Percentiles rank a stretch among this genome's conserved stretches.
These are phyloP conservation scores for Capronia coronata DNA, from an alignment of 2,329 filamentous ascomycete genomes.

Conservation along the genomic window DNA sequence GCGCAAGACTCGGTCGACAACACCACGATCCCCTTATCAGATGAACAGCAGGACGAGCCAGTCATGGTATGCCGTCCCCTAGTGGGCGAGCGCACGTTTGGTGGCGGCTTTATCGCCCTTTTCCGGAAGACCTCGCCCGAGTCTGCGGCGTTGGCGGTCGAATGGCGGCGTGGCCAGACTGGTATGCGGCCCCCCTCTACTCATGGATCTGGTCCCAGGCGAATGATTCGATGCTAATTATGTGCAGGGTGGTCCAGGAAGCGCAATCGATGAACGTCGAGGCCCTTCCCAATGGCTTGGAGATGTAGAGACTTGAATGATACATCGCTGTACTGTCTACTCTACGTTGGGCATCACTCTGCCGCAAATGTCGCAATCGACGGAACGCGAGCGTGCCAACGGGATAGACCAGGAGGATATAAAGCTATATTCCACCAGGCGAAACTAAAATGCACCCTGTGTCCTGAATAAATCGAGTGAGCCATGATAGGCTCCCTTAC, in stretches of 20 bases:
- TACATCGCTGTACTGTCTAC: too few species aligned
- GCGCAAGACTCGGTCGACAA: background rate
- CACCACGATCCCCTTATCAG: background rate
- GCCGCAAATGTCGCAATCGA: too few species aligned
- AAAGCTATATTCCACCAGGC: too few species aligned
- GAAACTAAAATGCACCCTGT: too few species aligned
- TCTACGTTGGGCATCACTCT: too few species aligned
- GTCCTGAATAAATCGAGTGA: too few species aligned
- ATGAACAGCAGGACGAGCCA: constrained; percentile 28
- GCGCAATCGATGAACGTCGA: constrained; percentile 9
- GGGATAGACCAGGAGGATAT: too few species aligned
- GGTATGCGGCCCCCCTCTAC: constrained; percentile 2
- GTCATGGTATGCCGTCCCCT: constrained; percentile 50
- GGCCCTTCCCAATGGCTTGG: background rate
- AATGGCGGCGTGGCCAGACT: constrained; percentile 16
- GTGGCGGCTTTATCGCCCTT: constrained; percentile 48
- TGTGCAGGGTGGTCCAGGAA: constrained; percentile 12
- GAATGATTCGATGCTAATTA: background rate
- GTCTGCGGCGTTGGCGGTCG: background rate
- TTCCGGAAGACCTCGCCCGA: constrained; percentile 37
- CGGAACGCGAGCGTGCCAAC: too few species aligned
- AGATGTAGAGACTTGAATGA: too few species aligned
- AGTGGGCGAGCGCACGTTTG: constrained; percentile 42
- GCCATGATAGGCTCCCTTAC: too few species aligned
- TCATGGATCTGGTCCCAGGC: background rate